Percentiles rank a stretch among this genome's conserved stretches.
Evolutionary conservation across 805 yeast genomes (phyloP).

Genomic region (Wickerhamiella brachini): DNA sequence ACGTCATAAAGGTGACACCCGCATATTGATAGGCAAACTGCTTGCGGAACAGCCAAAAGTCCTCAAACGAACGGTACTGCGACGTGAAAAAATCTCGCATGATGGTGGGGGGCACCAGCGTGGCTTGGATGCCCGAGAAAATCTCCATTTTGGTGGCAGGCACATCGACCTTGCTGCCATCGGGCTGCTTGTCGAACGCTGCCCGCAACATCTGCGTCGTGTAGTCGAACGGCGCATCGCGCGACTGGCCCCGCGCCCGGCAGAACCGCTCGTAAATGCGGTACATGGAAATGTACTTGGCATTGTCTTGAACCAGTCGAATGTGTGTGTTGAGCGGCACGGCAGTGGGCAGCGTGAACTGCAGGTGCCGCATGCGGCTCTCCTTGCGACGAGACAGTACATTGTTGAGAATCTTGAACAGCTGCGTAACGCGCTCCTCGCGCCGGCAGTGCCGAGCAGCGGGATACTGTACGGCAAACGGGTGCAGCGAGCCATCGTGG

Average conservation of each 20-base stretch:
- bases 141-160: constrained; percentile 84
- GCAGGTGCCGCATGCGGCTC: constrained; percentile 71
- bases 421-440: constrained; percentile 86
- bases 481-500: constrained; percentile 80
- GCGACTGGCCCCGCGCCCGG: constrained; percentile 49
- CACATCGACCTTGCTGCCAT: constrained; percentile 35
- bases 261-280: constrained; percentile 82
- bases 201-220: constrained; percentile 76
- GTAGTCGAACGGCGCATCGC: constrained; percentile 84
- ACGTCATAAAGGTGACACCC: constrained; percentile 79
- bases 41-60: constrained; percentile 93
- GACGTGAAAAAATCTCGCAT: constrained; percentile 63
- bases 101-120: constrained; percentile 73
- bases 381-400: constrained; percentile 71
- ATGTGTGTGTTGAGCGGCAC: constrained; percentile 92
- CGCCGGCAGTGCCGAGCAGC: constrained; percentile 96
- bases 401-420: constrained; percentile 79
- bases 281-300: constrained; percentile 60
- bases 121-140: constrained; percentile 74
- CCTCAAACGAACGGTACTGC: constrained; percentile 67
- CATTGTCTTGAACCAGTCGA: constrained; percentile 74
- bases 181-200: constrained; percentile 86
- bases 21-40: constrained; percentile 94
- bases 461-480: constrained; percentile 94
- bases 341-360: constrained; percentile 78